Evolutionary conservation across 371 early-diverging fungal genomes (phyloP).

Genomic region (Mucor velutinosus): DNA sequence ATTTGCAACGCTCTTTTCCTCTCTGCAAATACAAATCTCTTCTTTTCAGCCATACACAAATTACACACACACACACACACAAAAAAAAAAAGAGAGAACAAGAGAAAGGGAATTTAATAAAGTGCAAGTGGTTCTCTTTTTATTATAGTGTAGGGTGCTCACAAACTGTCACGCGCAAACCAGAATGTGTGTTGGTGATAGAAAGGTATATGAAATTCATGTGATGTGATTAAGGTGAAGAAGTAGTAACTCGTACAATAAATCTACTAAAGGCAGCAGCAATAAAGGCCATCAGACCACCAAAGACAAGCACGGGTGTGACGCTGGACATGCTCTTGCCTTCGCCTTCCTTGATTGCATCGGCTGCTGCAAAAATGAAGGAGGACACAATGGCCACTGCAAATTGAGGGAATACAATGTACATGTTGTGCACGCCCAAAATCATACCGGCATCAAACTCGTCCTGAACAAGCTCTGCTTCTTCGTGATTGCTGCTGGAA

Average conservation of each 20-base stretch:
- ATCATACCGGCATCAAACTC: conserved; percentile 71
- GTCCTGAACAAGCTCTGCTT: conserved; percentile 27
- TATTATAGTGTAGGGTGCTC: neutral
- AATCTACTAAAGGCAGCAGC: conserved; percentile 59
- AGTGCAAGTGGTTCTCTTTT: neutral
- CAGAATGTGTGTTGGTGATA: neutral
- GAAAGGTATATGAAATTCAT: neutral
- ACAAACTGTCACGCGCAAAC: conserved; percentile 1
- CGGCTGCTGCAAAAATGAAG: conserved; percentile 53
- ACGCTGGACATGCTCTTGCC: conserved; percentile 38
- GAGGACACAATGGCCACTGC: conserved; percentile 60
- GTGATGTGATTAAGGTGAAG: neutral
- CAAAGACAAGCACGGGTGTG: conserved; percentile 62
- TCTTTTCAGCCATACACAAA: conserved; percentile 38
- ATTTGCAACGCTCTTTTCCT: conserved; percentile 48
- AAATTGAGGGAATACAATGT: conserved; percentile 83
- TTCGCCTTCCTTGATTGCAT: conserved; percentile 26
- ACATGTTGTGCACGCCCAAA: conserved; percentile 84
- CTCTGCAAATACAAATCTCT: conserved; percentile 61
- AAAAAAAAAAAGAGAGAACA: neutral
- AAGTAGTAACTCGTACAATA: conserved; percentile 35
- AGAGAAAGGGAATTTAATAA: neutral
- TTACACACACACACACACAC: neutral
- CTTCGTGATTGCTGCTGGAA: neutral
- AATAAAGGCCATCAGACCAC: conserved; percentile 65